Evolutionary conservation across 2,329 filamentous ascomycete species (phyloP).

Genomic region (Chlorencoelia australis): DNA sequence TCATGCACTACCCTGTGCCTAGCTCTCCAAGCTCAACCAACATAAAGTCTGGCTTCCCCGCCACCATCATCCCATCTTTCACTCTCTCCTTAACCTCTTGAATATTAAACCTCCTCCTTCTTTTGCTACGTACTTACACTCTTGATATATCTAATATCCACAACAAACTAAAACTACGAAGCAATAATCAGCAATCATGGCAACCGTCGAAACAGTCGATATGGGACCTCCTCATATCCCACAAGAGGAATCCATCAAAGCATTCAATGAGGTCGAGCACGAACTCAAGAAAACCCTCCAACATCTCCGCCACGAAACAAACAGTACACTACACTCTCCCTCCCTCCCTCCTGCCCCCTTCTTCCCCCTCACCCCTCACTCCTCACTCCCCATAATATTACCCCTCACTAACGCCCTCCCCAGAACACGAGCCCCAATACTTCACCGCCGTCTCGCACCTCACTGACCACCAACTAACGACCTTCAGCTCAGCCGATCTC

Average conservation of each 20-base stretch:
- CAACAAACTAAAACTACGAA: constrained; percentile 1
- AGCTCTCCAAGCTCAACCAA: no score
- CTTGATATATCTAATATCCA: not conserved
- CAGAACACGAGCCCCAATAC: constrained; percentile 45
- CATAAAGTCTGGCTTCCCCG: no score
- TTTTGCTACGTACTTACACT: no score
- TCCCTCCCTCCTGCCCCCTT: not conserved
- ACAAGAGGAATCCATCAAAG: constrained; percentile 41
- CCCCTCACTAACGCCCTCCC: constrained; percentile 1
- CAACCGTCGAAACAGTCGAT: constrained; percentile 39
- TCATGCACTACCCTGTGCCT: no score
- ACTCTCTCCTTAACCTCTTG: no score
- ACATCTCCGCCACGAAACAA: constrained; percentile 37
- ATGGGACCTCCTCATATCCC: constrained; percentile 31
- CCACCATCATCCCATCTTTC: no score
- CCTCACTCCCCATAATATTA: not conserved
- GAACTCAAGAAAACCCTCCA: constrained; percentile 43
- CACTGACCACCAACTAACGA: constrained; percentile 22
- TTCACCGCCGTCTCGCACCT: constrained; percentile 36
- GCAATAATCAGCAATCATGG: constrained; percentile 18
- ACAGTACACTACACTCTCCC: constrained; percentile 28
- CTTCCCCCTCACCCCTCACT: not conserved
- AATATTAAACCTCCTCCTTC: no score
- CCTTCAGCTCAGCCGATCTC: constrained; percentile 31
- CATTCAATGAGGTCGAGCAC: constrained; percentile 38